phyloP scores from a whole-genome alignment of 441 rosid genomes.

The Syzygium malaccense region DNA sequence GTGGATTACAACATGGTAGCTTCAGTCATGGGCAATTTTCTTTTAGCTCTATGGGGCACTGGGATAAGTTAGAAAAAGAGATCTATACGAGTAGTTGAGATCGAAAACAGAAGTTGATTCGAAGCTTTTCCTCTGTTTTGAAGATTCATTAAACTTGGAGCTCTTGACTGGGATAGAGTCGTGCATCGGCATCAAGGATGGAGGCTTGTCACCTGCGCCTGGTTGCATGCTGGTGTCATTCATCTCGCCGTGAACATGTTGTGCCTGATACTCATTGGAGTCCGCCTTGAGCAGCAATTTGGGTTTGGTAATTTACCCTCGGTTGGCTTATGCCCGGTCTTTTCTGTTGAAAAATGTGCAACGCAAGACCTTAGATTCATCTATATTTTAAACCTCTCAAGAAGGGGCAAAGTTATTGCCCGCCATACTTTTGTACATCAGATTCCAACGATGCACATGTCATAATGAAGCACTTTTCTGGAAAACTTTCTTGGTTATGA shows the following conservation, averaged over 20 bases:
- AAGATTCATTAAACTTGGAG: slow-evolving; percentile 46
- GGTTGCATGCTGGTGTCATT: slow-evolving; percentile 1
- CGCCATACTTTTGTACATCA: not conserved
- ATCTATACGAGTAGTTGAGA: not conserved
- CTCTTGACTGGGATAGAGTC: slow-evolving; percentile 34
- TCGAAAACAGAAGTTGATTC: not conserved
- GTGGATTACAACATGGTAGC: not conserved
- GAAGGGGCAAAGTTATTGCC: not conserved
- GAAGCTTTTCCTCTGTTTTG: not conserved
- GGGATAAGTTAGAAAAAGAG: not conserved
- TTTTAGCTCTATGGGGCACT: not conserved
- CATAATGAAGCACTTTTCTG: not conserved
- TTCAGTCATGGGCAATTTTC: not conserved
- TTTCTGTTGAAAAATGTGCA: not conserved
- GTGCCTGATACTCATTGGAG: not conserved
- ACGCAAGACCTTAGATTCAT: not conserved
- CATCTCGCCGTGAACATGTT: not conserved
- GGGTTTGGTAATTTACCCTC: not conserved
- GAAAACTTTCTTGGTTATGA: not conserved
- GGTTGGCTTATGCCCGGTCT: not conserved
- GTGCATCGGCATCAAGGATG: slow-evolving; percentile 10
- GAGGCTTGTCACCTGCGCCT: not conserved
- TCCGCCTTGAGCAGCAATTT: slow-evolving; percentile 5
- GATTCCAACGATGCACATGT: not conserved
- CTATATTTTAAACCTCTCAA: not conserved